Base-by-base conservation (phyloP, 108 stramenopile species). In the Schizochytrium sp. region DNA sequence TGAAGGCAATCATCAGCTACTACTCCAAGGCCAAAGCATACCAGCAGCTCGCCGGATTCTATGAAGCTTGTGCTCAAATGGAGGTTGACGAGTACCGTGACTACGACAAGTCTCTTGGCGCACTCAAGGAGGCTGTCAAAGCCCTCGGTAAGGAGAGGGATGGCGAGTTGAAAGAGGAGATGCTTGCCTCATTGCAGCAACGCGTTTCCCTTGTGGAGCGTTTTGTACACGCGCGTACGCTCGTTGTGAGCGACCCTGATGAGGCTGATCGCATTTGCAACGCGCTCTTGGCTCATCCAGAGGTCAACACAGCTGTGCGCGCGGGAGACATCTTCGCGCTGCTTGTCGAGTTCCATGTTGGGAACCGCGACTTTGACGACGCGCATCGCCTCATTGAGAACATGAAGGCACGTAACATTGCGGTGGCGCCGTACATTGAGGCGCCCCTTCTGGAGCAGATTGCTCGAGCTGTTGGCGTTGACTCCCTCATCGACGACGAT, bases 1-100 rank as follows among this genome's bases (percentile, higher is more conserved):
- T 94, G 90, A 94, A 95, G 89, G 57, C 90, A 0, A 95, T 96
- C 60, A 92, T 95, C 57, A 29, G 59, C 23, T 95, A 95, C 57
- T 96, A 95, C 89, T 90, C 92, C 60, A 95, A 95, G 90, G 96
- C 96, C 0, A 91, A 92, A 88, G 94, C 93, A 25, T 88, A 87
- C 72, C 88, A 89, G 47, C 93, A 93, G 87, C 92, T 96, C 12
- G 87, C 93, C 34, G 89, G 88, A 25, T 96, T 95, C 72, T 95
- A 91, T 72, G 95, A 95, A 44, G 92, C 93, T 19, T 95, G 95
- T 72, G 92, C 95, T 5, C 89, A 93, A 69, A 87, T 94, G 63
- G 95, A 93, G 69, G 94, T 95, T 29, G 95, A 95, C 58, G 93
- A 95, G 60, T 94, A 90, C 57, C 76, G 94, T 5, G 90, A 95